A percentile compares a stretch with the other conserved stretches of the same genome.
phyloP scores from a whole-genome alignment of 208 protist genomes.

The Leishmania gerbilli region DNA sequence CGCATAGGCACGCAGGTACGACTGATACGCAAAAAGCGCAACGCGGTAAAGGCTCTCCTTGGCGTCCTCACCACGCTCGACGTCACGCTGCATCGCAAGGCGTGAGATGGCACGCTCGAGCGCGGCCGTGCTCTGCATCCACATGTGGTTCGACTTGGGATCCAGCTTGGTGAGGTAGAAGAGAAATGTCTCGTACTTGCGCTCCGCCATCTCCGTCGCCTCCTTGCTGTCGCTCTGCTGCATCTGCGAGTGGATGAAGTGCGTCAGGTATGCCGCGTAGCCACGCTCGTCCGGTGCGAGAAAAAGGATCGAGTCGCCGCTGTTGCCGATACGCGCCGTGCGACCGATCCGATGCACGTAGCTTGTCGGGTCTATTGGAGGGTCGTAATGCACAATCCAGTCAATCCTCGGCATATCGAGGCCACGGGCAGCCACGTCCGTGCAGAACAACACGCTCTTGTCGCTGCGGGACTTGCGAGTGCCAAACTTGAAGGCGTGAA shows the following conservation, averaged over 20 bases:
- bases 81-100: conserved; percentile 62
- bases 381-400: conserved; percentile 98
- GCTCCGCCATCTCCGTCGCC: conserved; percentile 68
- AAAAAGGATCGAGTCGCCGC: conserved; percentile 94
- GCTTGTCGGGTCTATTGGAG: conserved; percentile 92
- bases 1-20: conserved; percentile 97
- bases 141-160: conserved; percentile 93
- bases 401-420: conserved; percentile 96
- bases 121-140: conserved; percentile 93
- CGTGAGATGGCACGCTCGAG: conserved; percentile 93
- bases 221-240: conserved; percentile 21
- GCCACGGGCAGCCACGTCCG: conserved; percentile 94
- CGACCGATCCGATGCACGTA: conserved; percentile 97
- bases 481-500: conserved; percentile 85
- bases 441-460: conserved; percentile 94
- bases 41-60: conserved; percentile 96
- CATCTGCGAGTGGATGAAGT: conserved; percentile 71
- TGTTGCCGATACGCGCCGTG: conserved; percentile 95
- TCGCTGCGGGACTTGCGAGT: conserved; percentile 40
- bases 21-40: conserved; percentile 97
- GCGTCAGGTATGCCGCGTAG: conserved; percentile 89
- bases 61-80: conserved; percentile 13
- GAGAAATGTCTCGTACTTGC: conserved; percentile 82
- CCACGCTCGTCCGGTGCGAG: conserved; percentile 88
- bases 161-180: conserved; percentile 96